Evolutionary conservation across 768 basidiomycete species (phyloP), one percentile per base, ranked within the genome.

Genomic region (Butyriboletus loyo): DNA sequence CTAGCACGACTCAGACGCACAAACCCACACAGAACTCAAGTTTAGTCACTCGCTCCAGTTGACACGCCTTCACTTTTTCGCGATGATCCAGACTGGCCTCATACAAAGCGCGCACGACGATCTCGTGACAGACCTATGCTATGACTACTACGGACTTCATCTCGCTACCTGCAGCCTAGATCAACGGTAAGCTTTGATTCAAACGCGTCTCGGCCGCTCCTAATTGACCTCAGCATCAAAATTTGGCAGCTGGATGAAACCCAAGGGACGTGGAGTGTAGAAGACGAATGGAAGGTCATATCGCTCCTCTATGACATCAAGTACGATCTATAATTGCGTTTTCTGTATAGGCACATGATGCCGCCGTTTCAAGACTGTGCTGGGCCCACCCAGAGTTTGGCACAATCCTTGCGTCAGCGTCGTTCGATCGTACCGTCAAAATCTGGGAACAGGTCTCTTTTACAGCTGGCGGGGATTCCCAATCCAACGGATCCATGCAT

Each of bases 371-470:
- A 8, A 86, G 81, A 67, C 61, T 97, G 14, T 81, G 82, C 47
- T 98, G 93, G 90, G 92, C 92, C 1, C 93, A 95, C 65, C 93
- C 96, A 5, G 87, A 94, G 68, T 94, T 93, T 53, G 95, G 93
- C 5, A 81, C 84, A 2, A 81, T 97, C 47, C 75, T 98, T 50
- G 92, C 92, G 0, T 91, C 89, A 4, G 82, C 85, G 5, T 92
- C 89, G 2, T 93, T 94, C 62, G 96, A 98, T 71, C 81, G 95
- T 24, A 89, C 89, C 0, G 89, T 94, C 50, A 91, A 95, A 69
- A 81, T 99, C 15, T 98, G 93, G 93, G 91, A 95, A 65, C 83
- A 89, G 69, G 73, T 72, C 0, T 58, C 66, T 11, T 66, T 68
- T 41, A 53, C 65, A 19, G 69, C 71, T 8, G 57, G 67, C 2